These are phyloP conservation scores for Camillea tinctor DNA, from an alignment of 2,329 filamentous ascomycete genomes.

Conservation along the genomic window DNA sequence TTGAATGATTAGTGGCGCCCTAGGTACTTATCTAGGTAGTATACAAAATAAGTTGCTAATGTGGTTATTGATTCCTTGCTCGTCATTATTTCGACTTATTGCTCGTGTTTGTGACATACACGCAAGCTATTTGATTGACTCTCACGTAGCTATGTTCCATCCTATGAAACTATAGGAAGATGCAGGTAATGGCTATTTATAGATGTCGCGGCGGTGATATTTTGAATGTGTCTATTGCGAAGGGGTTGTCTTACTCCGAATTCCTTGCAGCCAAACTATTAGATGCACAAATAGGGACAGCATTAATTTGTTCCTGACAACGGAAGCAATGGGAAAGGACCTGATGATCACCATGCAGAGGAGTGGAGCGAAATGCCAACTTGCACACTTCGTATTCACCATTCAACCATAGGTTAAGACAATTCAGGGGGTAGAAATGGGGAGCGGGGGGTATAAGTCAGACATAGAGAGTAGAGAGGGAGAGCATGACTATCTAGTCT, in stretches of 20 bases:
- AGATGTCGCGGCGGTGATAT: neutral
- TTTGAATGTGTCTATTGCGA: neutral
- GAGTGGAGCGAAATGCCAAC: neutral
- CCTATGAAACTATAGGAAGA: too few relatives aligned
- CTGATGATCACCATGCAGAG: neutral
- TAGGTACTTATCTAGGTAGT: neutral
- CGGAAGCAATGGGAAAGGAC: neutral
- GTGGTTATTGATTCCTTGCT: too few relatives aligned
- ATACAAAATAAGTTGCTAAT: neutral
- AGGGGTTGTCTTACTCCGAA: neutral
- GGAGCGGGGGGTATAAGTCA: neutral
- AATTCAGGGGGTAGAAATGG: neutral
- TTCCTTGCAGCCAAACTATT: neutral
- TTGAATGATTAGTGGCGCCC: conserved; percentile 19
- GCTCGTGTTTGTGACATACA: too few relatives aligned
- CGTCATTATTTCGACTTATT: too few relatives aligned
- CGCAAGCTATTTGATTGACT: too few relatives aligned
- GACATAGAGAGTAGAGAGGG: neutral
- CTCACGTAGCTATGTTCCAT: too few relatives aligned
- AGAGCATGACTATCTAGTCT: neutral
- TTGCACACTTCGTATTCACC: neutral
- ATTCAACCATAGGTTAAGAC: neutral
- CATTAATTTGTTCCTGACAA: neutral
- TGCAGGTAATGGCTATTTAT: neutral
- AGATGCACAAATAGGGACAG: neutral